phyloP scores from a whole-genome alignment of 139 green algal species.

The Eudorina sp. region DNA sequence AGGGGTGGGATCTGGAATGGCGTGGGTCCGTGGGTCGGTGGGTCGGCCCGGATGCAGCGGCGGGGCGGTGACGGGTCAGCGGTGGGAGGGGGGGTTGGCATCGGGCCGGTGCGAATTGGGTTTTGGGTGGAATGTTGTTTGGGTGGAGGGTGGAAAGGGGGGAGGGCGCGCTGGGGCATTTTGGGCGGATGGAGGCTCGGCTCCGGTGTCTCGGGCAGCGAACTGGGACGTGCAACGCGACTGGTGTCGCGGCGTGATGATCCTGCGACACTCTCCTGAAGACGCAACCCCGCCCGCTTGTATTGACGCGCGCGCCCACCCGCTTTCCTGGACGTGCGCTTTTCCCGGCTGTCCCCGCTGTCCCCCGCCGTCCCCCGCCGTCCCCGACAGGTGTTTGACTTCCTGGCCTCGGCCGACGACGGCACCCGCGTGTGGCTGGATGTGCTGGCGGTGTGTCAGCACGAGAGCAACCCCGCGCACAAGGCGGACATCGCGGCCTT shows the following conservation, averaged over 20 bases:
- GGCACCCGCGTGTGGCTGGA: constrained; percentile 46
- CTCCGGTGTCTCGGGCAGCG: too few species aligned
- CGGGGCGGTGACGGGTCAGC: too few species aligned
- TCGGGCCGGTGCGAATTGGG: neutral
- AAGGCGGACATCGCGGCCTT: constrained; percentile 17
- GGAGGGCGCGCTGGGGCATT: too few species aligned
- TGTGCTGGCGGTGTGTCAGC: constrained; percentile 35
- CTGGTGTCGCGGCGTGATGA: too few species aligned
- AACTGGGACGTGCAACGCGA: too few species aligned
- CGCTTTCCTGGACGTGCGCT: neutral
- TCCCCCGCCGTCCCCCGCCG: neutral
- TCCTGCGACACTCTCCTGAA: neutral
- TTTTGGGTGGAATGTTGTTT: neutral
- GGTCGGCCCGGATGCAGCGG: neutral
- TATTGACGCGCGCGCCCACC: neutral
- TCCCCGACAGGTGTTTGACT: constrained; percentile 30
- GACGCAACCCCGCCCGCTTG: neutral
- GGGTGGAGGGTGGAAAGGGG: too few species aligned
- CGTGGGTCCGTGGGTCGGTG: neutral
- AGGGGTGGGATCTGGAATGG: neutral
- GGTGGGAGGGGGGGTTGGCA: neutral
- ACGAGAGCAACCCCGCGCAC: constrained; percentile 11
- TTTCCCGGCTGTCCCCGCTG: neutral
- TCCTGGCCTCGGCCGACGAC: constrained; percentile 45
- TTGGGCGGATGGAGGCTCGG: too few species aligned